A percentile compares a stretch with the other conserved stretches of the same genome.
Conservation (phyloP, 2,329 filamentous ascomycete genomes). For the Penicillium sp. region DNA sequence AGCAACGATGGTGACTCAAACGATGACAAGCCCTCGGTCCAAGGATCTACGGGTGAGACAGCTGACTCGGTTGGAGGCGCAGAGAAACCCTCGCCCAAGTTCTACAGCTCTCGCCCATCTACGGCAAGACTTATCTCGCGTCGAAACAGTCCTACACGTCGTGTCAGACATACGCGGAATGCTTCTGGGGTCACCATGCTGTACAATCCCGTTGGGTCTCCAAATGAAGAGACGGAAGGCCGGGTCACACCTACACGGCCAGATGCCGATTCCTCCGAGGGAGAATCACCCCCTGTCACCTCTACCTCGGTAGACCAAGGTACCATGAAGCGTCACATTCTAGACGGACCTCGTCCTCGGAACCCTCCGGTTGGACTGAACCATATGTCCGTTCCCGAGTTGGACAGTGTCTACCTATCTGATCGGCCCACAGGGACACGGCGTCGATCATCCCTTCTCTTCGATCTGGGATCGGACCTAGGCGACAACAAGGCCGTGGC, state of each 20-base stretch:
- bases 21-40: constrained; percentile 25
- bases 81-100: constrained; percentile 32
- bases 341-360: constrained; percentile 49
- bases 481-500: constrained; percentile 61
- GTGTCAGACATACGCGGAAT: constrained; percentile 64
- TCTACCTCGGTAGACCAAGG: constrained; percentile 36
- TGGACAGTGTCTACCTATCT: constrained; percentile 54
- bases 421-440: constrained; percentile 34
- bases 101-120: constrained; percentile 41
- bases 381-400: constrained; percentile 57
- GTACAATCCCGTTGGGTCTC: constrained; percentile 64
- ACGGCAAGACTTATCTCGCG: constrained; percentile 43
- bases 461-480: constrained; percentile 72
- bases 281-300: constrained; percentile 38
- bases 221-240: constrained; percentile 38
- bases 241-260: constrained; percentile 22
- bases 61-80: constrained; percentile 15
- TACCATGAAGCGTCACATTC: constrained; percentile 44
- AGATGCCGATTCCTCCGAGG: constrained; percentile 32
- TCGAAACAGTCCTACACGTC: constrained; percentile 36
- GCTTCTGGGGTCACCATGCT: constrained; percentile 80
- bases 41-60: constrained; percentile 17
- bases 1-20: constrained; percentile 65
- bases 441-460: constrained; percentile 63
- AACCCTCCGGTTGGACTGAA: constrained; percentile 55